Conservation (phyloP, 2,329 filamentous ascomycete species). For the Botrytis tulipae region DNA sequence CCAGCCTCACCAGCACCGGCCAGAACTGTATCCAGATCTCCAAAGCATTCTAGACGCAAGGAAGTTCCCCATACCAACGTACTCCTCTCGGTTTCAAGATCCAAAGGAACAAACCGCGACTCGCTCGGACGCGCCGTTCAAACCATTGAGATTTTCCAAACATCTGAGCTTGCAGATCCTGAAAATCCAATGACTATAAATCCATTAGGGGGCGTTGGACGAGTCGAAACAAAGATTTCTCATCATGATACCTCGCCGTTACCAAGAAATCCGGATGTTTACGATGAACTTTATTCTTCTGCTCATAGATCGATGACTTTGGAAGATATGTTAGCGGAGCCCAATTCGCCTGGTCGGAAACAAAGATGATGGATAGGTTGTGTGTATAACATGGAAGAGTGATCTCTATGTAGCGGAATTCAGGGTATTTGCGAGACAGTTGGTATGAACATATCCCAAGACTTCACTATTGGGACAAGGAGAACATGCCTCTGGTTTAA, state of each 20-base stretch:
- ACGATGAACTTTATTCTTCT: background rate
- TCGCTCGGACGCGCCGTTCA: background rate
- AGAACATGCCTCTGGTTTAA: background rate
- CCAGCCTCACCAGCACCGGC: background rate
- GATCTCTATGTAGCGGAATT: background rate
- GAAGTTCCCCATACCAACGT: background rate
- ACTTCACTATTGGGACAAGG: background rate
- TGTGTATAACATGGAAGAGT: background rate
- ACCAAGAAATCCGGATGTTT: background rate
- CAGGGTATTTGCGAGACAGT: no score
- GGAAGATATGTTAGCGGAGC: background rate
- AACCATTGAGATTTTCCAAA: conserved; percentile 11
- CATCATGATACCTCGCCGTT: conserved; percentile 5
- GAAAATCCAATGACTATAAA: background rate
- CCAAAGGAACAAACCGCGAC: background rate
- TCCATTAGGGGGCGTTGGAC: background rate
- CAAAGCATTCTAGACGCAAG: background rate
- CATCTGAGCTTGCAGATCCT: background rate
- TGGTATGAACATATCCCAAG: no score
- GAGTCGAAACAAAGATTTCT: conserved; percentile 10
- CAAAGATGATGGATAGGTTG: background rate
- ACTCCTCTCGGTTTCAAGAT: background rate
- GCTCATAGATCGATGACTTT: conserved; percentile 7
- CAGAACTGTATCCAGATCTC: background rate
- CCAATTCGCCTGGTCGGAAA: background rate